Percentiles rank a stretch among this genome's conserved stretches.
phyloP scores from a whole-genome alignment of 371 early-diverging fungal genomes.

The Syncephalastrum monosporum region DNA sequence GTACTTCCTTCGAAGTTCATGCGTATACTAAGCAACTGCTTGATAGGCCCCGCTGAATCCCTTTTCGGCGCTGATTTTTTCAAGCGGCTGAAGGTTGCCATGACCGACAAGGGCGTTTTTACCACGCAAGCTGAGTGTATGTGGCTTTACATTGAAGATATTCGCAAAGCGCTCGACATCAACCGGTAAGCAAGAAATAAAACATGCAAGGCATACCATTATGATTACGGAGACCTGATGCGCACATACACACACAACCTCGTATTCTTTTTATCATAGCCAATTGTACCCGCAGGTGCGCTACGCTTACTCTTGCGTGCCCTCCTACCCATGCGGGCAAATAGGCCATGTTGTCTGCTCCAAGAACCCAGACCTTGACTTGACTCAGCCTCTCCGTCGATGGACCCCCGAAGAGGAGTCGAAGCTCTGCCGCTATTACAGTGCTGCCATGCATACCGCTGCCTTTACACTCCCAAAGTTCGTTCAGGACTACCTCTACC shows the following conservation, averaged over 20 bases:
- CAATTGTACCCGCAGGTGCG: constrained; percentile 84
- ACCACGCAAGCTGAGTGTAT: constrained; percentile 97
- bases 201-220: no score
- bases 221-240: no score
- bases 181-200: constrained; percentile 19
- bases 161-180: constrained; percentile 82
- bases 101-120: constrained; percentile 89
- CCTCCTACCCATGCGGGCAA: constrained; percentile 96
- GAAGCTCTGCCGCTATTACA: constrained; percentile 88
- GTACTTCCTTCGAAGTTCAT: no score
- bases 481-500: constrained; percentile 54
- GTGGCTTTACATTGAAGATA: constrained; percentile 93
- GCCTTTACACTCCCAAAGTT: constrained; percentile 93
- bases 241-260: no score
- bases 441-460: constrained; percentile 89
- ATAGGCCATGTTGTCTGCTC: constrained; percentile 94
- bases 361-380: constrained; percentile 70
- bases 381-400: constrained; percentile 77
- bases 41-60: constrained; percentile 87
- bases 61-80: constrained; percentile 91
- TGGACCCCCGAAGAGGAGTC: constrained; percentile 80
- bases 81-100: constrained; percentile 87
- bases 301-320: constrained; percentile 92
- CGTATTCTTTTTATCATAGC: constrained; percentile 20
- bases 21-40: no score